Conservation (phyloP, 83 land plant genomes). For the Thuja plicata region DNA sequence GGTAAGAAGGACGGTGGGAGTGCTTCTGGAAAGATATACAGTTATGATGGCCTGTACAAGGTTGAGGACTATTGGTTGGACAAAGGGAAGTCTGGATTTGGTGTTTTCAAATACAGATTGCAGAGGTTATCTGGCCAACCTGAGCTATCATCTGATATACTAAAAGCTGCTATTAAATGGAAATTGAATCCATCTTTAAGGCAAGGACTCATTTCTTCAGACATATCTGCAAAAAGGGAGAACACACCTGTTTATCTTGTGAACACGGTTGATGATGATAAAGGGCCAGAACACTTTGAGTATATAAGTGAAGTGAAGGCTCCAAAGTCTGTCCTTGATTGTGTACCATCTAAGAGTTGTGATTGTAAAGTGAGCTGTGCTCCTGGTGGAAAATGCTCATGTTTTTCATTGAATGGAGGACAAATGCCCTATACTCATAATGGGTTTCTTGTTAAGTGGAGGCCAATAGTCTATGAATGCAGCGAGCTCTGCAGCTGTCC, state of each 20-base stretch:
- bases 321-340: constrained; percentile 18
- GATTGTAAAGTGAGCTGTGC: constrained; percentile 33
- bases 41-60: constrained; percentile 85
- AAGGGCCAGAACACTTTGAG: constrained; percentile 60
- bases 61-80: constrained; percentile 61
- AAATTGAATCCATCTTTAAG: constrained; percentile 43
- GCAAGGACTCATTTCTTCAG: constrained; percentile 46
- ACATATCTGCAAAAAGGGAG: constrained; percentile 68
- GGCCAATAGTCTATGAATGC: constrained; percentile 70
- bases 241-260: constrained; percentile 69
- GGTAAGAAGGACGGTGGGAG: constrained; percentile 40
- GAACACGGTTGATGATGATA: constrained; percentile 66
- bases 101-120: constrained; percentile 67
- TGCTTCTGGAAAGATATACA: constrained; percentile 62
- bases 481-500: constrained; percentile 53
- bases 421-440: constrained; percentile 47
- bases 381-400: constrained; percentile 42
- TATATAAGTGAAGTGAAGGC: constrained; percentile 52
- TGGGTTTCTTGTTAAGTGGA: constrained; percentile 53
- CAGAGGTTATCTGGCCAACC: constrained; percentile 64
- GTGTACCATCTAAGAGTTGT: constrained; percentile 40
- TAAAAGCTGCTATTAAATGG: constrained; percentile 61
- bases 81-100: constrained; percentile 60
- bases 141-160: constrained; percentile 47
- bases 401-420: constrained; percentile 54